phyloP scores from a whole-genome alignment of 805 yeast genomes.

The Kluyveromyces lactis region DNA sequence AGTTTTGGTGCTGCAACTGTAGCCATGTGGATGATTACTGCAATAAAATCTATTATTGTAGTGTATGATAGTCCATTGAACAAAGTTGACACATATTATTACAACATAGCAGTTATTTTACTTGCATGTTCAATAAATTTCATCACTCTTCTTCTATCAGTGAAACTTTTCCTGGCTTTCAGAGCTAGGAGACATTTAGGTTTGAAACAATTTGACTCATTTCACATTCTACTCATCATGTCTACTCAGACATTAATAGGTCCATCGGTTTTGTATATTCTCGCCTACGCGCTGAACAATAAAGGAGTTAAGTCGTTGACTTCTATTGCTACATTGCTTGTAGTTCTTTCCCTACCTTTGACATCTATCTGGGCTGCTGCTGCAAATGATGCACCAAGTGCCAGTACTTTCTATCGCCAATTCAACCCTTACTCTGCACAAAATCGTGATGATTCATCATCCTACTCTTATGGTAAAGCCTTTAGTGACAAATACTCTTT shows the following conservation, averaged over 20 bases:
- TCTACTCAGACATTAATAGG: slow-evolving; percentile 70
- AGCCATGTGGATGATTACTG: slow-evolving; percentile 49
- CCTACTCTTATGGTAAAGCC: neutral
- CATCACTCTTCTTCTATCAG: slow-evolving; percentile 49
- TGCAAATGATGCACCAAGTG: slow-evolving; percentile 40
- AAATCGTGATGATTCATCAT: slow-evolving; percentile 4
- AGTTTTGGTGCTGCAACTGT: slow-evolving; percentile 46
- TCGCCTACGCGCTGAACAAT: slow-evolving; percentile 37
- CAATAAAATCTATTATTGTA: slow-evolving; percentile 36
- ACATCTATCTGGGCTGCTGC: slow-evolving; percentile 86
- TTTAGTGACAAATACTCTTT: slow-evolving; percentile 1
- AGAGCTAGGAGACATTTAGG: slow-evolving; percentile 71
- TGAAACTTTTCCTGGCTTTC: slow-evolving; percentile 63
- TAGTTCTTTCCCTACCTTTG: slow-evolving; percentile 68
- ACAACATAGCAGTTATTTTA: slow-evolving; percentile 48
- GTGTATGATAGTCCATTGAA: slow-evolving; percentile 23
- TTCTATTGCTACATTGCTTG: slow-evolving; percentile 50
- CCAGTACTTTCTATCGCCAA: slow-evolving; percentile 31
- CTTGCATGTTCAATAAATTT: slow-evolving; percentile 63
- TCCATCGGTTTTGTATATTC: slow-evolving; percentile 62
- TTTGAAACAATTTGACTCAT: slow-evolving; percentile 69
- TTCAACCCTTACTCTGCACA: slow-evolving; percentile 10
- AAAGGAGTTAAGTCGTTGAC: slow-evolving; percentile 33
- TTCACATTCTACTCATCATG: slow-evolving; percentile 77
- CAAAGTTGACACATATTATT: slow-evolving; percentile 31